A percentile compares a stretch with the other conserved stretches of the same genome.
Conservation (phyloP, 106 monocot genomes). For the Ottelia alismoides region DNA sequence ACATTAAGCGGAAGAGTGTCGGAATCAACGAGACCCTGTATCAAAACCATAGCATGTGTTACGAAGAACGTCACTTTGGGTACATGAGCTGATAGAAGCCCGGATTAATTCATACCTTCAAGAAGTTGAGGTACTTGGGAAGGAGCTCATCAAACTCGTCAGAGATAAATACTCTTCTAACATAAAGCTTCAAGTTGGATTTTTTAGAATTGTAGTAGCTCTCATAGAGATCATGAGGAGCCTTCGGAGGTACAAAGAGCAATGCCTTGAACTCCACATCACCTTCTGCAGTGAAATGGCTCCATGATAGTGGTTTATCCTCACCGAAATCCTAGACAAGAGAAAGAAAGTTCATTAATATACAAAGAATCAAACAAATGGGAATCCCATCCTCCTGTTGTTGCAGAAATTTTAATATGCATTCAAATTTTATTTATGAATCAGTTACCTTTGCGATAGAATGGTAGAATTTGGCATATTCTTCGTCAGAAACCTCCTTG, state of each 20-base stretch:
- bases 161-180: conserved; percentile 94
- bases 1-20: conserved; percentile 95
- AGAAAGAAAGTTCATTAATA: too few relatives aligned
- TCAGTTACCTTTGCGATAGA: conserved; percentile 67
- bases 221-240: conserved; percentile 96
- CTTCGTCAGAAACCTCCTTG: conserved; percentile 94
- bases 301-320: conserved; percentile 85
- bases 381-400: too few relatives aligned
- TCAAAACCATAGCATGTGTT: not conserved
- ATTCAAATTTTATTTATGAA: conserved; percentile 6
- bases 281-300: conserved; percentile 93
- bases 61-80: not conserved
- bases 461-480: conserved; percentile 90
- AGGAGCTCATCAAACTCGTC: conserved; percentile 98
- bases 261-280: conserved; percentile 98
- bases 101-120: conserved; percentile 44
- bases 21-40: conserved; percentile 92
- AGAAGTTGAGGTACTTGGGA: conserved; percentile 89
- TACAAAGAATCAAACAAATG: too few relatives aligned
- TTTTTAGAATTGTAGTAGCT: conserved; percentile 85
- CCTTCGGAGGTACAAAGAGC: conserved; percentile 91
- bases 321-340: conserved; percentile 71
- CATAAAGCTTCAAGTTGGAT: conserved; percentile 91
- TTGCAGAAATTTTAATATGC: too few relatives aligned
- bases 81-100: not conserved